Conservation (phyloP, 2,329 filamentous ascomycete genomes). For the Sphaerostilbella broomeana region DNA sequence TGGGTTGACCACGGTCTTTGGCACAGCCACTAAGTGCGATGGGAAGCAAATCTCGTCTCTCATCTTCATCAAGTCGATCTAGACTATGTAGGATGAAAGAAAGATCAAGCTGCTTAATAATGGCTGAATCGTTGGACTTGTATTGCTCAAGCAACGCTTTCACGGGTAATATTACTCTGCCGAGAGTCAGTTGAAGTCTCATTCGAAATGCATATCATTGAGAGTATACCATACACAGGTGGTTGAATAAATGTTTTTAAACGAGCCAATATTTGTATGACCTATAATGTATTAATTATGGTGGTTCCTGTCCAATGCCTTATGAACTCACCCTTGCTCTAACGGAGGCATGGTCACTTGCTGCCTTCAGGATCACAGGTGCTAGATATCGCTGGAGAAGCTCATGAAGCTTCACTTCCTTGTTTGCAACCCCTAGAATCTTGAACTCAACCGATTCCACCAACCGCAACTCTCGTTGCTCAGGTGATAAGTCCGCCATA, state of each 20-base stretch:
- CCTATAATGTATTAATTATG: slow-evolving; percentile 26
- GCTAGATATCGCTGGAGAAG: slow-evolving; percentile 73
- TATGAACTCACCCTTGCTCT: slow-evolving; percentile 58
- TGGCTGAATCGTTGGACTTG: slow-evolving; percentile 63
- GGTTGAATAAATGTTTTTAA: slow-evolving; percentile 50
- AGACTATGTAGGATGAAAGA: slow-evolving; percentile 81
- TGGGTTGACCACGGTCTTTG: slow-evolving; percentile 25
- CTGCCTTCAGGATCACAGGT: slow-evolving; percentile 78
- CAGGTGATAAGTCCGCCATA: slow-evolving; percentile 37
- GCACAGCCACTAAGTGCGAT: slow-evolving; percentile 30
- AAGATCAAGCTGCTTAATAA: slow-evolving; percentile 84
- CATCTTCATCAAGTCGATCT: slow-evolving; percentile 42
- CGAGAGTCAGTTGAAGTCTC: background rate
- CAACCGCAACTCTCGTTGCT: slow-evolving; percentile 71
- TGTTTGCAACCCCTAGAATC: slow-evolving; percentile 70
- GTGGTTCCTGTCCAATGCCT: background rate
- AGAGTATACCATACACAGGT: slow-evolving; percentile 33
- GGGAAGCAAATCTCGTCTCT: slow-evolving; percentile 68
- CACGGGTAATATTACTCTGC: slow-evolving; percentile 71
- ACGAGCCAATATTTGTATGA: slow-evolving; percentile 45
- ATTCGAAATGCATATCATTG: background rate
- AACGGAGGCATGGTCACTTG: slow-evolving; percentile 72
- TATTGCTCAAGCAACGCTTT: slow-evolving; percentile 82
- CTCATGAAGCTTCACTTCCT: slow-evolving; percentile 74
- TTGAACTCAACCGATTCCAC: slow-evolving; percentile 80